phyloP scores from a whole-genome alignment of 305 asterid species.

The Fraxinus latifolia region DNA sequence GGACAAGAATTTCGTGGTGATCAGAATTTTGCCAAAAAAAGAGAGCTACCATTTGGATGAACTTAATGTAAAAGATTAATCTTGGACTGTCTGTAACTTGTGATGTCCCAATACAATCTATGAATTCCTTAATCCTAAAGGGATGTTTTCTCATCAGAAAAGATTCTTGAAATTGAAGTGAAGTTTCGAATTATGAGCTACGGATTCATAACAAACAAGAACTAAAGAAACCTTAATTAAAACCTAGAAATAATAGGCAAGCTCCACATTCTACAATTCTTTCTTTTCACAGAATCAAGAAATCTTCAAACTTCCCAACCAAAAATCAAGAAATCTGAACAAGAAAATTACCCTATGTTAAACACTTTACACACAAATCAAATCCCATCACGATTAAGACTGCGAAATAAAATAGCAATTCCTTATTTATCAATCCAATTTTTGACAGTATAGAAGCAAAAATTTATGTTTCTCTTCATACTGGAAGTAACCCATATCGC shows the following conservation, averaged over 20 bases:
- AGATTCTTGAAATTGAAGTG: constrained; percentile 8
- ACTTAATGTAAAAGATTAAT: neutral
- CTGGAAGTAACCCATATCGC: neutral
- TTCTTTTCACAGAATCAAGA: neutral
- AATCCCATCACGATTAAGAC: neutral
- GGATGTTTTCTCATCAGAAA: neutral
- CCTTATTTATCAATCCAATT: neutral
- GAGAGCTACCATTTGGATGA: neutral
- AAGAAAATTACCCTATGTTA: neutral
- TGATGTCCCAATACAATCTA: neutral
- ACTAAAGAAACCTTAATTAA: neutral
- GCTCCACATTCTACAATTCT: constrained; percentile 21
- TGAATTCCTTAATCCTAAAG: neutral
- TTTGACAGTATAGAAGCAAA: neutral
- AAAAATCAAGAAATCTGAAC: neutral
- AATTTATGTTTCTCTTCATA: neutral
- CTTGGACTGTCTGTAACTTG: neutral
- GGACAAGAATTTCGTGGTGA: neutral
- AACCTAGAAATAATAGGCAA: constrained; percentile 12
- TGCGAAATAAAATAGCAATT: neutral
- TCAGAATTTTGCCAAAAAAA: neutral
- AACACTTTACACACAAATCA: neutral
- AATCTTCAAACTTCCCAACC: constrained; percentile 13
- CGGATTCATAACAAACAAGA: constrained; percentile 9
- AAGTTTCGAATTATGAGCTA: constrained; percentile 12